Evolutionary conservation across 257 asterid species (phyloP).

Genomic region (Linderniella brevidens): DNA sequence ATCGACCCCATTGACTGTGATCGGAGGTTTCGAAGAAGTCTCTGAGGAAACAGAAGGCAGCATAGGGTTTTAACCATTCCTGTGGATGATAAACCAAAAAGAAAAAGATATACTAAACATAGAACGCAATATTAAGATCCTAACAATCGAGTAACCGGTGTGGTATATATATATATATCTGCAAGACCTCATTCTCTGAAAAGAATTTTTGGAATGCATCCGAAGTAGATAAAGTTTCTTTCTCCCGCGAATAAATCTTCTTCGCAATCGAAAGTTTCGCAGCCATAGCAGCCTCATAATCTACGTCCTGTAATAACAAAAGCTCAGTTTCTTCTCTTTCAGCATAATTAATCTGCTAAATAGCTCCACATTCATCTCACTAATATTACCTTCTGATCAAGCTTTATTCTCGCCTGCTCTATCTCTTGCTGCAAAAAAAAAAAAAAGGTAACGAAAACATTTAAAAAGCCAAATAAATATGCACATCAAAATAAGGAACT

Average conservation of each 20-base stretch:
- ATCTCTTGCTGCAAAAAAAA: constrained; percentile 58
- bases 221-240: constrained; percentile 50
- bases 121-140: neutral
- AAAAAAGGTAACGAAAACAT: neutral
- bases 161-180: too few species aligned
- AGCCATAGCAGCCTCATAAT: constrained; percentile 84
- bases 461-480: too few species aligned
- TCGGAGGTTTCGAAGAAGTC: constrained; percentile 97
- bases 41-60: constrained; percentile 89
- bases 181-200: constrained; percentile 63
- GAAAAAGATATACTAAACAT: neutral
- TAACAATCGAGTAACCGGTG: constrained; percentile 5
- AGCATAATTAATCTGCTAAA: too few species aligned
- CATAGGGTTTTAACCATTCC: constrained; percentile 94
- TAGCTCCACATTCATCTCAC: too few species aligned
- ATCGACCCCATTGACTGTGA: constrained; percentile 92
- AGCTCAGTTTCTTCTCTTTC: neutral
- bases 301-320: constrained; percentile 39
- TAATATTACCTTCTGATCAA: constrained; percentile 52
- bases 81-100: constrained; percentile 19
- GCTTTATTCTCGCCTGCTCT: constrained; percentile 30
- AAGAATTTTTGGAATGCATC: constrained; percentile 53
- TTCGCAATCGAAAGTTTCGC: constrained; percentile 74
- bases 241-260: constrained; percentile 62
- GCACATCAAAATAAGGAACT: constrained; percentile 8